These are phyloP conservation scores for Yarrowia phangngaensis DNA, from an alignment of 805 yeast species.

Conservation along the genomic window DNA sequence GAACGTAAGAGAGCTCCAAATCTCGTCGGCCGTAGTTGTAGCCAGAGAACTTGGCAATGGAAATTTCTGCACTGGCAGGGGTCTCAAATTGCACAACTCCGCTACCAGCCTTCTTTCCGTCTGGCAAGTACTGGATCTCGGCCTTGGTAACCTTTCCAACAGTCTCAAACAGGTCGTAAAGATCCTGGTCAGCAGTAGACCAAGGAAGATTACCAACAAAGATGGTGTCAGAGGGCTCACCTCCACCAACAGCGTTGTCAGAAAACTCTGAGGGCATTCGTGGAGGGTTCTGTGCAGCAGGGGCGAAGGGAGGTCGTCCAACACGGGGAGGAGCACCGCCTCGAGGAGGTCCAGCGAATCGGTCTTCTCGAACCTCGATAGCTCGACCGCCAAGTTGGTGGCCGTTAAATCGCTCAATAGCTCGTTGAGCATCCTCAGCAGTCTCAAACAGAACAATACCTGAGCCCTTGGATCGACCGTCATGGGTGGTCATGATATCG, in stretches of 20 bases:
- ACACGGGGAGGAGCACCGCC: constrained; percentile 27
- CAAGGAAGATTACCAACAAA: constrained; percentile 79
- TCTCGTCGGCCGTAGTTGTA: constrained; percentile 83
- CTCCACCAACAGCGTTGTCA: constrained; percentile 59
- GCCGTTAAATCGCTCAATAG: constrained; percentile 67
- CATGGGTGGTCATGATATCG: constrained; percentile 61
- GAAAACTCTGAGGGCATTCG: constrained; percentile 50
- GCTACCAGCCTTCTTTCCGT: constrained; percentile 70
- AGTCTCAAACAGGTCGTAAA: constrained; percentile 79
- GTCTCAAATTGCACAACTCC: constrained; percentile 80
- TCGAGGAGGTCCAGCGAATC: constrained; percentile 35
- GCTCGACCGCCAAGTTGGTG: constrained; percentile 69
- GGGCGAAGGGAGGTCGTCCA: constrained; percentile 14
- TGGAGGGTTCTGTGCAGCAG: constrained; percentile 27
- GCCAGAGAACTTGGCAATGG: constrained; percentile 68
- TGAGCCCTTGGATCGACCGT: constrained; percentile 79
- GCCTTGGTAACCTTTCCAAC: constrained; percentile 74
- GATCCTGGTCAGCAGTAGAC: constrained; percentile 81
- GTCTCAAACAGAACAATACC: constrained; percentile 74
- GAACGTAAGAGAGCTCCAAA: constrained; percentile 65
- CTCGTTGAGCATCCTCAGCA: constrained; percentile 64
- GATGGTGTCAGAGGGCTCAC: constrained; percentile 57
- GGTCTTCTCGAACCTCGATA: constrained; percentile 77
- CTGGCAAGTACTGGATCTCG: constrained; percentile 60
- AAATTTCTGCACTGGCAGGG: constrained; percentile 64